Conservation (phyloP, 371 early-diverging fungal genomes). For the Entomophthora muscae region DNA sequence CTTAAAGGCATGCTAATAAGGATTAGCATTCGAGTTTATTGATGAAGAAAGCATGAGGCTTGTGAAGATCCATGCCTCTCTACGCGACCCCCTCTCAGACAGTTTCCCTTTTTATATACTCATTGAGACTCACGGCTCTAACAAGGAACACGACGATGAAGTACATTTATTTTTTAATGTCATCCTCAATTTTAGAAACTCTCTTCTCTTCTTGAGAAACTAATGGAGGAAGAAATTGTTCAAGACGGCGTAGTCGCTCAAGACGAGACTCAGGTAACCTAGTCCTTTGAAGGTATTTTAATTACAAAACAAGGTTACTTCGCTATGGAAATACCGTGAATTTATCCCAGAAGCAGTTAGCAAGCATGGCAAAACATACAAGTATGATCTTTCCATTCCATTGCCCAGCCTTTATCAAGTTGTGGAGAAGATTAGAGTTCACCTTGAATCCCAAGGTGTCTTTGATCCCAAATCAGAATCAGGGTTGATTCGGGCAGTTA, state of each 20-base stretch:
- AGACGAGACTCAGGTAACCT: constrained; percentile 40
- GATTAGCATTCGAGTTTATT: constrained; percentile 86
- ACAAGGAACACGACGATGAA: constrained; percentile 80
- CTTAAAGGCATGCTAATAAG: not conserved
- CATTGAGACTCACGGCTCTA: constrained; percentile 84
- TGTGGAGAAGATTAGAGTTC: constrained; percentile 57
- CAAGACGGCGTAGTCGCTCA: constrained; percentile 85
- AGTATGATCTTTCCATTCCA: constrained; percentile 85
- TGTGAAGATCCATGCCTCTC: constrained; percentile 40
- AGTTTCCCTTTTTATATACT: constrained; percentile 74
- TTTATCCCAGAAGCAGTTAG: constrained; percentile 79
- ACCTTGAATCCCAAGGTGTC: constrained; percentile 29
- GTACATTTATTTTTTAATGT: constrained; percentile 12
- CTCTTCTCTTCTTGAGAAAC: constrained; percentile 34
- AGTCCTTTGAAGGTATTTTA: no score
- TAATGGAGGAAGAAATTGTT: constrained; percentile 46
- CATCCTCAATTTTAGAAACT: constrained; percentile 31
- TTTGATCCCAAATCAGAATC: not conserved
- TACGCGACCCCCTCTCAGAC: constrained; percentile 36
- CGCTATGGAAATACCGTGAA: constrained; percentile 83
- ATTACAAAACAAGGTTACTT: constrained; percentile 26
- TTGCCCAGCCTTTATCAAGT: constrained; percentile 66
- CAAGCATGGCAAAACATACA: constrained; percentile 70
- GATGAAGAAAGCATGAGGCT: constrained; percentile 51
- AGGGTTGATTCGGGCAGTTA: constrained; percentile 29